These are phyloP conservation scores for Monosporascus cannonballus DNA, from an alignment of 2,329 filamentous ascomycete species.

Conservation along the genomic window DNA sequence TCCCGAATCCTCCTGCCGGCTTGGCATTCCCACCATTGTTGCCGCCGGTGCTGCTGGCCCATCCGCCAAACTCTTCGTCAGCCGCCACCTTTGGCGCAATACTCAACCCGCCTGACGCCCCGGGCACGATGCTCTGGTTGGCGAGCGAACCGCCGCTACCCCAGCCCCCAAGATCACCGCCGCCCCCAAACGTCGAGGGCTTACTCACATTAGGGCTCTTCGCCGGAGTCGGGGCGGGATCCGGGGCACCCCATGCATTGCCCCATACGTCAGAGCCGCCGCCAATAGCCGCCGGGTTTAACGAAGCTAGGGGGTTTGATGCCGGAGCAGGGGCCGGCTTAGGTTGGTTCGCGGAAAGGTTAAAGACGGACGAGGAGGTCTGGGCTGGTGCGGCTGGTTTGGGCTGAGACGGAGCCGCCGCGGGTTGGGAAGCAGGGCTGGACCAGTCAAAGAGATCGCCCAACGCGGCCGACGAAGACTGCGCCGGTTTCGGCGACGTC, in stretches of 20 bases:
- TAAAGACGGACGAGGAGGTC: conserved; percentile 66
- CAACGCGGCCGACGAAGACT: conserved; percentile 52
- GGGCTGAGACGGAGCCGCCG: conserved; percentile 38
- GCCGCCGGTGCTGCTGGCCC: conserved; percentile 65
- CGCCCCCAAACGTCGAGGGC: conserved; percentile 37
- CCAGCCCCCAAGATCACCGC: conserved; percentile 57
- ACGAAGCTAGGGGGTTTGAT: conserved; percentile 27
- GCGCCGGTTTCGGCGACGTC: conserved; percentile 35
- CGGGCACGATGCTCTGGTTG: conserved; percentile 54
- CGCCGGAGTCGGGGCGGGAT: conserved; percentile 43
- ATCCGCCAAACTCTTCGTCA: conserved; percentile 95
- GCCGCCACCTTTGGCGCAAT: conserved; percentile 65
- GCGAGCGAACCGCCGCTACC: conserved; percentile 46
- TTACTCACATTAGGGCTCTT: conserved; percentile 53
- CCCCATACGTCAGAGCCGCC: conserved; percentile 73
- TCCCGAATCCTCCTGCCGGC: conserved; percentile 54
- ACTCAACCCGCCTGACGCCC: conserved; percentile 59
- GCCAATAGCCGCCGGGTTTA: conserved; percentile 35
- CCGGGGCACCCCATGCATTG: conserved; percentile 74
- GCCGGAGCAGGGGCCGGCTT: conserved; percentile 36
- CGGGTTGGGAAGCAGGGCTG: conserved; percentile 38
- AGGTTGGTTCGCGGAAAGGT: conserved; percentile 56
- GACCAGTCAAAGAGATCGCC: conserved; percentile 79
- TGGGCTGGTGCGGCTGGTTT: conserved; percentile 34
- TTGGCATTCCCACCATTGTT: conserved; percentile 40